Evolutionary conservation across 768 basidiomycete genomes (phyloP), one percentile per base, ranked within the genome.

Genomic region (Termitomyces sp.): DNA sequence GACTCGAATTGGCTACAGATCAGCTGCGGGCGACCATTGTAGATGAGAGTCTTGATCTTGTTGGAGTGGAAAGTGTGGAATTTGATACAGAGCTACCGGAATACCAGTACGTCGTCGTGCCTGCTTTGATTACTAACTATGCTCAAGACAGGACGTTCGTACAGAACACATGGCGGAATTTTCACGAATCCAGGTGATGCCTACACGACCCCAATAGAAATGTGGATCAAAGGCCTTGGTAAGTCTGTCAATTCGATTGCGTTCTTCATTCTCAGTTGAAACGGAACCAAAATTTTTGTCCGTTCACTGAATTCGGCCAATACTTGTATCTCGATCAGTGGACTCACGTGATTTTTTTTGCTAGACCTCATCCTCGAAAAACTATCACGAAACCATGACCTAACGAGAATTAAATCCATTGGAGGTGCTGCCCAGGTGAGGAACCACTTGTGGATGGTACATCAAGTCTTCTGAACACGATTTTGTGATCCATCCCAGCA

Each of bases 201-300:
- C 24, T 92, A 88, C 68, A 92, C 89, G 40, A 92, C 91, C 7
- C 91, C 92, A 1, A 81, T 94, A 47, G 91, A 94, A 66, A 91
- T 93, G 88, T 93, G 91, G 91, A 84, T 92, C 55, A 91, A 90
- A 69, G 88, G 80, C 16, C 80, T 94, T 51, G 92, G 92, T 91
- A 70, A 72, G 86, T 75, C 56, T 59, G 45, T 43, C 35, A 52
- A 51, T 62, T 59, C 16, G 49, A 53, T 60, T 56, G 52, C 54
- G 57, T 61, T 62, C 67, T 46, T 22, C 46, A 65, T 64, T 53
- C 57, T 58, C 55, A 60, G 63, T 57, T 62, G 60, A 66, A 66
- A 73, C 83, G 84, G 82, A 84, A 86, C 73, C 84, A 84, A 83
- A 77, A 75, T 78, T 82, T 78, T 76, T 71, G 68, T 70, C 28